Conservation (phyloP, 768 basidiomycete genomes). For the Kwoniella sp. region DNA sequence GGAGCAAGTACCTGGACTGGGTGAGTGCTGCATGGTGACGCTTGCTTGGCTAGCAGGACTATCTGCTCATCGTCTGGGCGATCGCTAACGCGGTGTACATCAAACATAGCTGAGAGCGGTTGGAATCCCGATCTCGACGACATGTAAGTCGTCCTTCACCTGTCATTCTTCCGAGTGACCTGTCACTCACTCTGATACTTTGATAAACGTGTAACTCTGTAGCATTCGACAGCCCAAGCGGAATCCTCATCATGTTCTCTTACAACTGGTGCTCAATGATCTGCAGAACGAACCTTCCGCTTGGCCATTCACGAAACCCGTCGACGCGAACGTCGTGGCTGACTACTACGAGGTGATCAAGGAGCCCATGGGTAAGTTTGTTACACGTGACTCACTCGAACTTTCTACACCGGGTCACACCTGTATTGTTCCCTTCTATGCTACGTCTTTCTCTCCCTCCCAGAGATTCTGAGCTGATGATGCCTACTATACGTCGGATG, state of each 20-base stretch:
- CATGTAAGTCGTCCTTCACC: conserved; percentile 61
- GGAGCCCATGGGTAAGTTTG: conserved; percentile 81
- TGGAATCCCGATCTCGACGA: conserved; percentile 85
- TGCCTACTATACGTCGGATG: neutral
- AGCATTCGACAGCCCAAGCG: conserved; percentile 59
- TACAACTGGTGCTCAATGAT: conserved; percentile 78
- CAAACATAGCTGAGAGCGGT: conserved; percentile 75
- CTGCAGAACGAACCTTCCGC: conserved; percentile 74
- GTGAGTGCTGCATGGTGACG: conserved; percentile 64
- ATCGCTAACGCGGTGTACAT: neutral
- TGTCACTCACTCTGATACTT: neutral
- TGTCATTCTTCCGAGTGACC: neutral
- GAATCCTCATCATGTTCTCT: conserved; percentile 64
- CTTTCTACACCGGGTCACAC: neutral
- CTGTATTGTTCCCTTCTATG: conserved; percentile 2
- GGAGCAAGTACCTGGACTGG: conserved; percentile 81
- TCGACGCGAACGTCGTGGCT: conserved; percentile 73
- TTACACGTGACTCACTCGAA: too few species aligned
- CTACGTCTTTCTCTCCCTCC: neutral
- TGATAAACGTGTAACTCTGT: conserved; percentile 10
- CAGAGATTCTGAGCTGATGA: neutral
- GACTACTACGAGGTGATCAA: conserved; percentile 91
- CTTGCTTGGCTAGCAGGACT: too few species aligned
- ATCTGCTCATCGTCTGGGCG: conserved; percentile 8
- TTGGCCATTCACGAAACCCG: conserved; percentile 87